These are phyloP conservation scores for Rhizoclosmatium sp. DNA, from an alignment of 192 early-diverging fungal species.

Conservation along the genomic window DNA sequence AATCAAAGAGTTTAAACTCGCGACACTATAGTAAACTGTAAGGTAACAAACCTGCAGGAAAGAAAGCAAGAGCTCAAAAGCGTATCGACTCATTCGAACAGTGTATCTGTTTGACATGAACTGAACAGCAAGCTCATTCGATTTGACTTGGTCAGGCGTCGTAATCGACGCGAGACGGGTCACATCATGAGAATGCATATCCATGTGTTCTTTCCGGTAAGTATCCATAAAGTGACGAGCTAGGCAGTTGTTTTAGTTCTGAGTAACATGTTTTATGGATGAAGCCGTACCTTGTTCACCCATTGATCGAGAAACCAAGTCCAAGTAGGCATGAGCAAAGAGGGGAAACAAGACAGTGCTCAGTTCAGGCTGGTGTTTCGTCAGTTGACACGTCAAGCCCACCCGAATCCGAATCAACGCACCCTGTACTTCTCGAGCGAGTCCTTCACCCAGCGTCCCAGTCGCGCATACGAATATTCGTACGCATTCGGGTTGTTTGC, in stretches of 20 bases:
- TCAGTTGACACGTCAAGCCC: background rate
- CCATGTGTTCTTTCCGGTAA: slow-evolving; percentile 79
- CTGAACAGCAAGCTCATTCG: slow-evolving; percentile 81
- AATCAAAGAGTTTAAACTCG: background rate
- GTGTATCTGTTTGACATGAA: slow-evolving; percentile 87
- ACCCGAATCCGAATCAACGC: background rate
- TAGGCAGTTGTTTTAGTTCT: slow-evolving; percentile 33
- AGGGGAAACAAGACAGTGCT: slow-evolving; percentile 85
- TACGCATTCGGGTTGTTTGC: slow-evolving; percentile 85
- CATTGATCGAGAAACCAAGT: slow-evolving; percentile 75
- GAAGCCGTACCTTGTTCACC: slow-evolving; percentile 47
- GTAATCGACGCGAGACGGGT: slow-evolving; percentile 70
- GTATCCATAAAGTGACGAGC: slow-evolving; percentile 78
- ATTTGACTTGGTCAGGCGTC: slow-evolving; percentile 76
- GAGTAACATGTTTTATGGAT: background rate
- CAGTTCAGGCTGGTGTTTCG: slow-evolving; percentile 74
- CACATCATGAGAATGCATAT: slow-evolving; percentile 78
- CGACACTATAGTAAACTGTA: background rate
- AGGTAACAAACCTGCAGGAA: slow-evolving; percentile 73
- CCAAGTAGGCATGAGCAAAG: slow-evolving; percentile 91
- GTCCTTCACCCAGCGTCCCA: slow-evolving; percentile 90
- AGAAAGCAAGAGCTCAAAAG: slow-evolving; percentile 87
- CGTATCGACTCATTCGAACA: slow-evolving; percentile 83
- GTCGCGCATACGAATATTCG: slow-evolving; percentile 75
- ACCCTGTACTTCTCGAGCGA: slow-evolving; percentile 95